Evolutionary conservation across 106 monocot genomes (phyloP).

Genomic region (Dendrobium catenatum): DNA sequence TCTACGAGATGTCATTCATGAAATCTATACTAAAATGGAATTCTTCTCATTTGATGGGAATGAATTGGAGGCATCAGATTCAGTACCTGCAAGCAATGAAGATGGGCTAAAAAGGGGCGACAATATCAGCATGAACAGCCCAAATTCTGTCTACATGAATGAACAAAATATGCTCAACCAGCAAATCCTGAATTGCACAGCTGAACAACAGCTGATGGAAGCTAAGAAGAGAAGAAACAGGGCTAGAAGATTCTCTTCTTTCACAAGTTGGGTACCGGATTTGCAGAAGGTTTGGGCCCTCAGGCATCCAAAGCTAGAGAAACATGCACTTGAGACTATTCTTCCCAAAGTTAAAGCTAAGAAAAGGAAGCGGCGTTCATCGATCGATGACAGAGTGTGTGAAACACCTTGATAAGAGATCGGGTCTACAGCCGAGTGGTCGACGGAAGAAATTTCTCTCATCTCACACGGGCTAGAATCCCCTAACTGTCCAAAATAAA

Average conservation of each 20-base stretch:
- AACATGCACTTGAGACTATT: neutral
- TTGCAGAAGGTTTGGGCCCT: slow-evolving; percentile 76
- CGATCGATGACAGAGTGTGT: slow-evolving; percentile 43
- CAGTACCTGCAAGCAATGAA: slow-evolving; percentile 36
- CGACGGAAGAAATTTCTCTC: too few relatives aligned
- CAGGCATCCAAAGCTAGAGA: slow-evolving; percentile 37
- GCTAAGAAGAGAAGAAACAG: slow-evolving; percentile 67
- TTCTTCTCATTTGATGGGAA: slow-evolving; percentile 58
- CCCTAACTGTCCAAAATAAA: too few relatives aligned
- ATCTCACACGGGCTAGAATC: too few relatives aligned
- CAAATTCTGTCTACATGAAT: neutral
- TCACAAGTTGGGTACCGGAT: slow-evolving; percentile 71
- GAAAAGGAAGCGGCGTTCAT: slow-evolving; percentile 28
- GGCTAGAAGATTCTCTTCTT: slow-evolving; percentile 50
- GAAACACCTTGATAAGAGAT: slow-evolving; percentile 58
- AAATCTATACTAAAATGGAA: slow-evolving; percentile 73
- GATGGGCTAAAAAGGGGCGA: slow-evolving; percentile 23
- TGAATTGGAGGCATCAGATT: slow-evolving; percentile 33
- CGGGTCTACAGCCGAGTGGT: too few relatives aligned
- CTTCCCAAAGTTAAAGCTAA: slow-evolving; percentile 15
- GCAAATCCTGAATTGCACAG: neutral
- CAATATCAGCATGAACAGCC: neutral
- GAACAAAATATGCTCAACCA: neutral
- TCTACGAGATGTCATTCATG: slow-evolving; percentile 46
- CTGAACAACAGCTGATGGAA: slow-evolving; percentile 25